phyloP scores from a whole-genome alignment of 1,284 basidiomycete genomes.

The Cutaneotrichosporon sp. region DNA sequence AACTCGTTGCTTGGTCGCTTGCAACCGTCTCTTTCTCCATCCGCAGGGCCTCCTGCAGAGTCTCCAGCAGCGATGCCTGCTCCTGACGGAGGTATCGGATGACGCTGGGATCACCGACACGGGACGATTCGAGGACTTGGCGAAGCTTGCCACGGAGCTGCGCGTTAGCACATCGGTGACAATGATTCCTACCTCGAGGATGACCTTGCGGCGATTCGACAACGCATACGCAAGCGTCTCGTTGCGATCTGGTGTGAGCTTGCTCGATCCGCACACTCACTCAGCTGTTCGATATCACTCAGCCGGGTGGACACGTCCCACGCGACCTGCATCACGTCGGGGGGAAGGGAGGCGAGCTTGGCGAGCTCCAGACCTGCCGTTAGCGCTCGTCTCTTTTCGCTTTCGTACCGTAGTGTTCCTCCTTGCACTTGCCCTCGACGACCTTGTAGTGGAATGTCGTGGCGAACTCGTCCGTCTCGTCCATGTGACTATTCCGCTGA shows the following conservation, averaged over 20 bases:
- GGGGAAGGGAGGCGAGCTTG: constrained; percentile 71
- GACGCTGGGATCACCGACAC: neutral
- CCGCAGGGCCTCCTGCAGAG: neutral
- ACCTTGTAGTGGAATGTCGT: constrained; percentile 72
- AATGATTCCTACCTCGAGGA: constrained; percentile 12
- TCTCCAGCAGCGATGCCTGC: constrained; percentile 1
- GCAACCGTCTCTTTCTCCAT: neutral
- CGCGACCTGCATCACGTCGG: constrained; percentile 60
- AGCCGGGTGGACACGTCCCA: constrained; percentile 60
- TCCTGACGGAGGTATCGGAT: constrained; percentile 7
- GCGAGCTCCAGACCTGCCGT: constrained; percentile 72
- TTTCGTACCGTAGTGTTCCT: constrained; percentile 45
- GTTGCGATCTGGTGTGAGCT: constrained; percentile 12
- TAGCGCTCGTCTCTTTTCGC: neutral
- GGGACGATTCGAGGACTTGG: constrained; percentile 9
- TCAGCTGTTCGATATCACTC: constrained; percentile 57
- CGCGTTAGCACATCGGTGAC: neutral
- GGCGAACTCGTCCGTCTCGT: constrained; percentile 56
- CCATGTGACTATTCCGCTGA: constrained; percentile 52
- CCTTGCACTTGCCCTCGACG: constrained; percentile 33
- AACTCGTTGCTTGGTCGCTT: neutral
- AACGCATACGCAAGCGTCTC: constrained; percentile 10
- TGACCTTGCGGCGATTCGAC: constrained; percentile 15
- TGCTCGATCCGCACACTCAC: constrained; percentile 20
- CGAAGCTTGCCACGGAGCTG: constrained; percentile 17